A percentile compares a stretch with the other conserved stretches of the same genome.
Conservation (phyloP, 345 rosid species). For the Camelina neglecta region DNA sequence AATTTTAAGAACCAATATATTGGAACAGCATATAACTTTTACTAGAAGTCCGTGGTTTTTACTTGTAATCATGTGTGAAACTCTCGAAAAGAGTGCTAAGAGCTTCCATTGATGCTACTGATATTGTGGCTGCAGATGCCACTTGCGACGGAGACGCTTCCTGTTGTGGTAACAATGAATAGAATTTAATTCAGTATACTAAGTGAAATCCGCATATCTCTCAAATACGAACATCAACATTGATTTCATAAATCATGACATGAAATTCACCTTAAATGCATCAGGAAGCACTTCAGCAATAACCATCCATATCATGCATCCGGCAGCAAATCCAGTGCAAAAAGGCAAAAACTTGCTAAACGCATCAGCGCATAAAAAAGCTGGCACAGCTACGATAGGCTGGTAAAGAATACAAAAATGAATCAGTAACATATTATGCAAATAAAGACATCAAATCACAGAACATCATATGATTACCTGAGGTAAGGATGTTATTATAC, state of each 20-base stretch:
- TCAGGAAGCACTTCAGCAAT: constrained; percentile 99
- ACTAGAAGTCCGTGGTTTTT: constrained; percentile 44
- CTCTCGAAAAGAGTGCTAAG: constrained; percentile 78
- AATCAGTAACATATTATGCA: constrained; percentile 22
- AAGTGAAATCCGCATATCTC: constrained; percentile 15
- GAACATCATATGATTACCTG: constrained; percentile 59
- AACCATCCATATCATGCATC: constrained; percentile 99
- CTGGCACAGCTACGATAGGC: constrained; percentile 99
- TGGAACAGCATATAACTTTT: constrained; percentile 21
- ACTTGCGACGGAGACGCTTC: constrained; percentile 95
- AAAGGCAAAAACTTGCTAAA: constrained; percentile 94
- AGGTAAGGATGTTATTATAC: constrained; percentile 95
- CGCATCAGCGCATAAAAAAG: constrained; percentile 96
- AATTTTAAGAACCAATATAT: constrained; percentile 15
- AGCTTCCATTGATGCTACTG: constrained; percentile 99
- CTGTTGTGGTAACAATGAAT: constrained; percentile 47
- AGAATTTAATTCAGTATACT: constrained; percentile 22
- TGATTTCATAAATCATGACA: constrained; percentile 10
- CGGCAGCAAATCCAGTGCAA: constrained; percentile 99
- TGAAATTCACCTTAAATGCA: constrained; percentile 80
- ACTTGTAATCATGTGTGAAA: constrained; percentile 89
- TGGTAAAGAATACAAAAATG: constrained; percentile 39
- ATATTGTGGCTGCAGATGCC: constrained; percentile 92
- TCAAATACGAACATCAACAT: constrained; percentile 2
- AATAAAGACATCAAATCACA: constrained; percentile 20